These are phyloP conservation scores for Umbelopsis vinacea DNA, from an alignment of 192 early-diverging fungal species.

Conservation along the genomic window DNA sequence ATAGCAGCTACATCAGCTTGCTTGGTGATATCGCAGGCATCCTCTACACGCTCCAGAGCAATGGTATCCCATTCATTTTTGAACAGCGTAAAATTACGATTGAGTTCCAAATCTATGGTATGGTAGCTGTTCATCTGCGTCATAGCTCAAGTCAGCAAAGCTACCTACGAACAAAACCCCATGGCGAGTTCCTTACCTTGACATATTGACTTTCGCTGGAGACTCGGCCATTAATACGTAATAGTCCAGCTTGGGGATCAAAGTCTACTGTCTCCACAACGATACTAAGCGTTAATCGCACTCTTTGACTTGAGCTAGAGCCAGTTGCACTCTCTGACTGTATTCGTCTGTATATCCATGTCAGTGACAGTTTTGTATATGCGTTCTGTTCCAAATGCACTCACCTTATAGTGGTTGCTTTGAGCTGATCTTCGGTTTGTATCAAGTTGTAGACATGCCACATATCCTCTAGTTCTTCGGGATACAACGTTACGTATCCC, in stretches of 20 bases:
- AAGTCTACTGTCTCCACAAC: conserved; percentile 87
- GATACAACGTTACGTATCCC: conserved; percentile 80
- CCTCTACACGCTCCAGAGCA: conserved; percentile 84
- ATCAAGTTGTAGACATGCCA: conserved; percentile 96
- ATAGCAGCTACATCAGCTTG: conserved; percentile 93
- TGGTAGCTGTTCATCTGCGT: conserved; percentile 86
- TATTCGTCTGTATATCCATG: conserved; percentile 64
- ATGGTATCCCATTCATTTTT: conserved; percentile 96
- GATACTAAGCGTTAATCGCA: conserved; percentile 83
- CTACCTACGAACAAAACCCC: not conserved
- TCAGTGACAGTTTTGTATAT: not conserved
- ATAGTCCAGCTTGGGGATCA: conserved; percentile 82
- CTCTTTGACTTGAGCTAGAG: conserved; percentile 80
- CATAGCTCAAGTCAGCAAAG: not conserved
- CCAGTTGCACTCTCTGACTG: conserved; percentile 89
- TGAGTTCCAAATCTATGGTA: conserved; percentile 92
- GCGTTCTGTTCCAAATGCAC: not conserved
- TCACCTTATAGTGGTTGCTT: conserved; percentile 85
- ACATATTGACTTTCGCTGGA: conserved; percentile 88
- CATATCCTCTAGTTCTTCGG: conserved; percentile 96
- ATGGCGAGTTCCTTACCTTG: conserved; percentile 58
- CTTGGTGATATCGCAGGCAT: conserved; percentile 86
- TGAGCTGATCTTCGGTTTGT: conserved; percentile 81
- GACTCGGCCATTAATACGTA: conserved; percentile 90
- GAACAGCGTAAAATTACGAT: conserved; percentile 83